A percentile compares a stretch with the other conserved stretches of the same genome.
These are phyloP conservation scores for Mycena maculata DNA, from an alignment of 768 basidiomycete species.

Conservation along the genomic window DNA sequence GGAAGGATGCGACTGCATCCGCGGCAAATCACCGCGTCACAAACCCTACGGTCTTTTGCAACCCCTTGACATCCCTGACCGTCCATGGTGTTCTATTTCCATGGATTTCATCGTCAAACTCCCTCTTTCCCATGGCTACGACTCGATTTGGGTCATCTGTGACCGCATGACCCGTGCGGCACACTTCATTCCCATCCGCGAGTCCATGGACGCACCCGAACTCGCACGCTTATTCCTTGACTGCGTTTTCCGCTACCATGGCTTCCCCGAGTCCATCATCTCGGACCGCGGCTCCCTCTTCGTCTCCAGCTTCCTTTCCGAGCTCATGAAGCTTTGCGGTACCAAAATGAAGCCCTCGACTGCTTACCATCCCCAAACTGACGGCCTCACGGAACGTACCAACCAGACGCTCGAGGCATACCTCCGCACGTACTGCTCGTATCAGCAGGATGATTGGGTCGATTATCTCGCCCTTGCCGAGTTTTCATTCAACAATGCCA, in stretches of 20 bases:
- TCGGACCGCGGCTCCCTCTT: no score
- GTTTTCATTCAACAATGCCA: no score
- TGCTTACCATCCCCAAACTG: no score
- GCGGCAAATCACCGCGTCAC: constrained; percentile 41
- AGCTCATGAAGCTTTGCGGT: no score
- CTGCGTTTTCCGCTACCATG: constrained; percentile 48
- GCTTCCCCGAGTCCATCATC: constrained; percentile 37
- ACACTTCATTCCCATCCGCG: constrained; percentile 53
- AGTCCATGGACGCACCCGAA: constrained; percentile 42
- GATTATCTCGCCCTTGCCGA: no score
- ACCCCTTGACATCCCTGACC: constrained; percentile 47
- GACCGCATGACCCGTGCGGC: background rate
- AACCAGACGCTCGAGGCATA: constrained; percentile 54
- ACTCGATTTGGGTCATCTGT: constrained; percentile 49
- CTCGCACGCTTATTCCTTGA: constrained; percentile 50
- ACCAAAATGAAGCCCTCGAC: no score
- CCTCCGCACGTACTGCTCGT: constrained; percentile 48
- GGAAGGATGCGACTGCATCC: constrained; percentile 44
- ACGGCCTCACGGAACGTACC: constrained; percentile 46
- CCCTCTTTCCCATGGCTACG: constrained; percentile 36
- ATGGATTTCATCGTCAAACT: constrained; percentile 55
- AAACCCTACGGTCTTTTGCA: constrained; percentile 49
- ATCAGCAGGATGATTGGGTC: constrained; percentile 52
- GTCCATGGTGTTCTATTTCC: constrained; percentile 51
- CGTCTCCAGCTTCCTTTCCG: no score